Evolutionary conservation across 164 flowering plant species (phyloP).

Genomic region (Protea cynaroides): DNA sequence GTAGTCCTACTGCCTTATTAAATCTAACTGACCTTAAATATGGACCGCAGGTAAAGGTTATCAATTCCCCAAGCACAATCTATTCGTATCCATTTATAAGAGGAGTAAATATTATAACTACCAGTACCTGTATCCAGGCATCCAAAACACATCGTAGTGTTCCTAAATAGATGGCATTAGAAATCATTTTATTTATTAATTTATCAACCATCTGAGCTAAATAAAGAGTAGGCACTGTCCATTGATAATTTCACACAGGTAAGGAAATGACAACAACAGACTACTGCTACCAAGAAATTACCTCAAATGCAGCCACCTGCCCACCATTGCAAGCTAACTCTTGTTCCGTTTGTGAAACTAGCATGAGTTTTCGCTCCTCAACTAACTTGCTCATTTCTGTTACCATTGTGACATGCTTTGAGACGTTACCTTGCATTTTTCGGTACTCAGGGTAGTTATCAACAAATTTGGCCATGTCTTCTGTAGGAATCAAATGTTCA

Average conservation of each 20-base stretch:
- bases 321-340: constrained; percentile 98
- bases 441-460: constrained; percentile 95
- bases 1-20: too few relatives aligned
- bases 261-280: not conserved
- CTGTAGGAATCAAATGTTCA: constrained; percentile 37
- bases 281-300: constrained; percentile 12
- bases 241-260: not conserved
- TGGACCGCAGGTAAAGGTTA: too few relatives aligned
- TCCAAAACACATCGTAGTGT: too few relatives aligned
- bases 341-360: constrained; percentile 92
- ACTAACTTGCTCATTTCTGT: constrained; percentile 98
- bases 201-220: not conserved
- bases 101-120: too few relatives aligned
- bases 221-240: not conserved
- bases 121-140: too few relatives aligned
- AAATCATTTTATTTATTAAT: not conserved
- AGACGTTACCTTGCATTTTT: constrained; percentile 96
- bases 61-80: too few relatives aligned
- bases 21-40: too few relatives aligned
- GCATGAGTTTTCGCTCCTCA: constrained; percentile 88
- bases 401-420: constrained; percentile 93
- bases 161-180: not conserved
- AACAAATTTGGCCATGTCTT: constrained; percentile 98
- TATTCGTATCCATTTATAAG: too few relatives aligned
- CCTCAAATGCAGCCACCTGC: constrained; percentile 96